Evolutionary conservation across 768 basidiomycete genomes (phyloP).

Genomic region (Kwoniella newhampshirensis): DNA sequence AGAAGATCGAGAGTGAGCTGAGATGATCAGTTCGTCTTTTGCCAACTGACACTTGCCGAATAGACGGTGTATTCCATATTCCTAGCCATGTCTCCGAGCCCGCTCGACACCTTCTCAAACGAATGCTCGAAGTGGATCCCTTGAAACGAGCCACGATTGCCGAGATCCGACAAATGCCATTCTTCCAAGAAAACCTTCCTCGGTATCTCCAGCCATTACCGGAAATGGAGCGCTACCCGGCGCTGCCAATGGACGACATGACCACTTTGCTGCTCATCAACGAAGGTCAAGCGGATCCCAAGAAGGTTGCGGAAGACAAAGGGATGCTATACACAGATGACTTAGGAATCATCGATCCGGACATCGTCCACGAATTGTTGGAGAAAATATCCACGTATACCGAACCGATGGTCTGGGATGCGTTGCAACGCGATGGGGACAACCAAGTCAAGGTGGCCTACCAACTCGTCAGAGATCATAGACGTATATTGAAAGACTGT

Average conservation of each 20-base stretch:
- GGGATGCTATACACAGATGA: slow-evolving; percentile 70
- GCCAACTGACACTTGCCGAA: background rate
- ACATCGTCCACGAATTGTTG: slow-evolving; percentile 80
- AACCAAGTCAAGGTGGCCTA: slow-evolving; percentile 97
- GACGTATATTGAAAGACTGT: slow-evolving; percentile 79
- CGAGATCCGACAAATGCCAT: slow-evolving; percentile 86
- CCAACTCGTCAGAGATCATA: slow-evolving; percentile 85
- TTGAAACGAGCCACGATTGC: slow-evolving; percentile 90
- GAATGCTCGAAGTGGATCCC: slow-evolving; percentile 92
- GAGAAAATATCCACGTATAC: slow-evolving; percentile 69
- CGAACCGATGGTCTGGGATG: slow-evolving; percentile 83
- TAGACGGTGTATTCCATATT: slow-evolving; percentile 83
- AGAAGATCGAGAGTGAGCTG: slow-evolving; percentile 75
- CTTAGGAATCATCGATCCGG: slow-evolving; percentile 85
- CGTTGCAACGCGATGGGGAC: slow-evolving; percentile 78
- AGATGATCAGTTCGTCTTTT: too few species aligned
- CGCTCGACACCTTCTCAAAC: slow-evolving; percentile 72
- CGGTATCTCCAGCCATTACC: slow-evolving; percentile 77
- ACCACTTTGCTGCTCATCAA: slow-evolving; percentile 41
- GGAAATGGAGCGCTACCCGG: slow-evolving; percentile 56
- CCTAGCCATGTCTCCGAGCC: slow-evolving; percentile 78
- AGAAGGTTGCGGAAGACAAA: slow-evolving; percentile 45
- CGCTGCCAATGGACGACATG: slow-evolving; percentile 41
- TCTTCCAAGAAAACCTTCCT: slow-evolving; percentile 80
- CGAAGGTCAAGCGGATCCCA: slow-evolving; percentile 46